phyloP scores from a whole-genome alignment of 2,329 filamentous ascomycete genomes.

The Leptographium galeiforme region DNA sequence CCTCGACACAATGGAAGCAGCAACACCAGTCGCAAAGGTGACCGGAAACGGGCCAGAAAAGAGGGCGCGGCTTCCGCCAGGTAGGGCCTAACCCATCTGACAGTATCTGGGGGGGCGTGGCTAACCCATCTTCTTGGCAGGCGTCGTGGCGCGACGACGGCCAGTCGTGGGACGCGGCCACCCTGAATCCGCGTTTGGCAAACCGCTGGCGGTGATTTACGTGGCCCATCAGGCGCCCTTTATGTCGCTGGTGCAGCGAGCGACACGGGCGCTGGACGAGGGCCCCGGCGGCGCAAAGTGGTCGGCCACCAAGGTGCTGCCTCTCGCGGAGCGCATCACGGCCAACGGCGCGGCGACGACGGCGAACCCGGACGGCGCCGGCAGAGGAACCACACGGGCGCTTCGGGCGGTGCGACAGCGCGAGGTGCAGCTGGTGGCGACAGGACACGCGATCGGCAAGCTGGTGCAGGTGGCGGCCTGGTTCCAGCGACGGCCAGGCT shows the following conservation, averaged over 20 bases:
- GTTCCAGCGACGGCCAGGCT: slow-evolving; percentile 49
- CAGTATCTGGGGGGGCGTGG: no score
- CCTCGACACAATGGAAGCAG: background rate
- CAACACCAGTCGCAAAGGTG: background rate
- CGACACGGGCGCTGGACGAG: slow-evolving; percentile 47
- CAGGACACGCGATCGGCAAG: slow-evolving; percentile 53
- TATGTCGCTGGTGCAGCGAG: slow-evolving; percentile 52
- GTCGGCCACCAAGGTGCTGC: slow-evolving; percentile 29
- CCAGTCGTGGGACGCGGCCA: slow-evolving; percentile 4
- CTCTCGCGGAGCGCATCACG: slow-evolving; percentile 32
- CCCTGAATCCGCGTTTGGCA: background rate
- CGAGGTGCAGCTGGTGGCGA: slow-evolving; percentile 32
- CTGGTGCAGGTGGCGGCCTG: slow-evolving; percentile 48
- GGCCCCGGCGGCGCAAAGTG: slow-evolving; percentile 32
- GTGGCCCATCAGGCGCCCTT: slow-evolving; percentile 52
- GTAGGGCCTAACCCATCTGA: no score
- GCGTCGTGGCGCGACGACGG: background rate
- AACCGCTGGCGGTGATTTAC: slow-evolving; percentile 34
- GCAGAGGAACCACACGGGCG: background rate
- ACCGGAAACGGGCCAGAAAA: no score
- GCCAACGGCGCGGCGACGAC: slow-evolving; percentile 18
- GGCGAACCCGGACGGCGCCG: slow-evolving; percentile 3
- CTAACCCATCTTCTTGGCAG: background rate
- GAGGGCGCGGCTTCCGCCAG: no score
- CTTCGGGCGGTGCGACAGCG: slow-evolving; percentile 16